Conservation (phyloP, 345 rosid species). For the Linum trigynum region DNA sequence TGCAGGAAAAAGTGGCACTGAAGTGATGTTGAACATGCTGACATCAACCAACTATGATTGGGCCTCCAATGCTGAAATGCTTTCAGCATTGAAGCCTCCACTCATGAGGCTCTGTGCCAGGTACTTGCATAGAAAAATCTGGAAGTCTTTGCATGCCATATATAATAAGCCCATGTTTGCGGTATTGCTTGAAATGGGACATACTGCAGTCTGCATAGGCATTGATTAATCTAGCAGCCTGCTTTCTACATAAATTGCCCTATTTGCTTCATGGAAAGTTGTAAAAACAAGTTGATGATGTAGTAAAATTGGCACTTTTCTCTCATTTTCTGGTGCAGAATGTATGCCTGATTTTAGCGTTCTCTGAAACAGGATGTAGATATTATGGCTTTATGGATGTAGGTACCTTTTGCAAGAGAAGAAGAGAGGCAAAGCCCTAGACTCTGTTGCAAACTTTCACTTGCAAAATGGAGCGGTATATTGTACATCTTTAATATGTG, state of each 20-base stretch:
- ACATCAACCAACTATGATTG: slow-evolving; percentile 39
- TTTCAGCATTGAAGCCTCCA: slow-evolving; percentile 49
- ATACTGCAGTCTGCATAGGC: background rate
- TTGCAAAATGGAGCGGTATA: slow-evolving; percentile 95
- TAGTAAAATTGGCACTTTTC: background rate
- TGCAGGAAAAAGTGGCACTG: slow-evolving; percentile 58
- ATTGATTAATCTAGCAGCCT: background rate
- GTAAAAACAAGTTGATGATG: background rate
- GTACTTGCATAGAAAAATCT: slow-evolving; percentile 21
- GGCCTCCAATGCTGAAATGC: slow-evolving; percentile 38
- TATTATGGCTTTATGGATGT: slow-evolving; percentile 7
- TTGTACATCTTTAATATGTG: background rate
- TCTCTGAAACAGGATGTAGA: background rate
- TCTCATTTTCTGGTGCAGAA: background rate
- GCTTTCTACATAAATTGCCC: background rate
- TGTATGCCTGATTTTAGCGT: background rate
- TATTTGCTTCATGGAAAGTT: background rate
- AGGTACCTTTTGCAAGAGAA: slow-evolving; percentile 92
- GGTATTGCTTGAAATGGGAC: background rate
- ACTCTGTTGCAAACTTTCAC: slow-evolving; percentile 94
- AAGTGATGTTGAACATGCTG: slow-evolving; percentile 51
- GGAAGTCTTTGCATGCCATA: background rate
- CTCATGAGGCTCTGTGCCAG: slow-evolving; percentile 79
- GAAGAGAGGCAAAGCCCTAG: slow-evolving; percentile 91
- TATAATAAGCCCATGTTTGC: background rate